phyloP scores from a whole-genome alignment of 2,329 filamentous ascomycete genomes.

The Endoconidiophora polonica region DNA sequence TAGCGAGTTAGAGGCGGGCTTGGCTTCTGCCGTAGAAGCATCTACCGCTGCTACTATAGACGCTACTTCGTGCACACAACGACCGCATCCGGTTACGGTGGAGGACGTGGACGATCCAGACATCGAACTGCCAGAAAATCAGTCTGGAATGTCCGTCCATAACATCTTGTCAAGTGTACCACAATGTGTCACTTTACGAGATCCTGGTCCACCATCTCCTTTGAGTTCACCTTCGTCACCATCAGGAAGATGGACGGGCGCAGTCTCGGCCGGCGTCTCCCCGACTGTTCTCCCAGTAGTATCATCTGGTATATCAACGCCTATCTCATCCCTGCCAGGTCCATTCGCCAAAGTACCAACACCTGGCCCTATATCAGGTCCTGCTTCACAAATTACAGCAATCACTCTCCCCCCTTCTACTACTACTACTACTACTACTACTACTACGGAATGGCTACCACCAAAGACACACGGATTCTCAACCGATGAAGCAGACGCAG shows the following conservation, averaged over 20 bases:
- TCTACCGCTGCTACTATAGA: neutral
- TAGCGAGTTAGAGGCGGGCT: constrained; percentile 18
- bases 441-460: neutral
- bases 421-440: neutral
- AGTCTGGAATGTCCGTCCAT: neutral
- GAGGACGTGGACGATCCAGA: constrained; percentile 7
- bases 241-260: neutral
- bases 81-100: constrained; percentile 1
- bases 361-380: constrained; percentile 13
- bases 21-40: constrained; percentile 17
- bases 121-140: constrained; percentile 7
- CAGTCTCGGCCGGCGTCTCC: neutral
- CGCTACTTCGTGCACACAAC: neutral
- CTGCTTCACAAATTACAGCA: neutral
- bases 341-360: constrained; percentile 14
- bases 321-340: constrained; percentile 11
- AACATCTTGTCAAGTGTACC: constrained; percentile 7
- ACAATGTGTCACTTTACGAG: constrained; percentile 3
- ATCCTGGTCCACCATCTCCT: constrained; percentile 19
- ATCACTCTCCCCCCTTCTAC: neutral
- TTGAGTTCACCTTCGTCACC: constrained; percentile 17
- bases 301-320: neutral
- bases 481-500: constrained; percentile 39
- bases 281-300: neutral
- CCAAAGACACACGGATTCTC: constrained; percentile 5